These are phyloP conservation scores for Remersonia thermophila DNA, from an alignment of 2,329 filamentous ascomycete species.

Conservation along the genomic window DNA sequence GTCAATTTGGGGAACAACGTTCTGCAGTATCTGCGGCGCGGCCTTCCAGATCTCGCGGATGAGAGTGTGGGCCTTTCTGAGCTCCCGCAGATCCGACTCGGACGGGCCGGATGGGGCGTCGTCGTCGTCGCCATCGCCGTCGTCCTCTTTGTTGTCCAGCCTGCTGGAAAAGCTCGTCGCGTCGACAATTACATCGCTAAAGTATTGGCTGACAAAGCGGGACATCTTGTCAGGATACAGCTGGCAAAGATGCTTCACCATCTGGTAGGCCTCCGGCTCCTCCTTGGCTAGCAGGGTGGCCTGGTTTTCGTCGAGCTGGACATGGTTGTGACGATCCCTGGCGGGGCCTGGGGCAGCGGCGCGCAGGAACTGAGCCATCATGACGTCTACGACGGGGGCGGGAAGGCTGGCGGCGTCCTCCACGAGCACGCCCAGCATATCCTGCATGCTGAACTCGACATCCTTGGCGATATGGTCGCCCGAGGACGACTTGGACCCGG, in stretches of 20 bases:
- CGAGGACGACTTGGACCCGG: slow-evolving; percentile 59
- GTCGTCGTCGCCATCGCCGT: slow-evolving; percentile 53
- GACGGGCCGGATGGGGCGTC: slow-evolving; percentile 50
- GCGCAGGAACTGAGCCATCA: slow-evolving; percentile 89
- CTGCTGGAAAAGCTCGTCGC: slow-evolving; percentile 51
- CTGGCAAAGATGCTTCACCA: slow-evolving; percentile 91
- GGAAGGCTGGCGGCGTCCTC: slow-evolving; percentile 74
- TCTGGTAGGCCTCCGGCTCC: slow-evolving; percentile 84
- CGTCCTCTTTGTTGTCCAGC: slow-evolving; percentile 44
- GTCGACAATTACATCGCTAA: slow-evolving; percentile 91
- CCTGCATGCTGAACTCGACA: slow-evolving; percentile 84
- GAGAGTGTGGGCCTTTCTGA: slow-evolving; percentile 78
- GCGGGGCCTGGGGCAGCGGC: slow-evolving; percentile 59
- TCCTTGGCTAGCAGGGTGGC: slow-evolving; percentile 76
- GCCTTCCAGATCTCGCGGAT: slow-evolving; percentile 91
- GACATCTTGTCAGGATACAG: slow-evolving; percentile 87
- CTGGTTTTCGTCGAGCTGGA: slow-evolving; percentile 59
- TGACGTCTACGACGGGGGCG: slow-evolving; percentile 73
- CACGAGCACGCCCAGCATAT: slow-evolving; percentile 71
- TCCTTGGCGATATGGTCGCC: slow-evolving; percentile 84
- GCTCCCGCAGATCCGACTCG: slow-evolving; percentile 74
- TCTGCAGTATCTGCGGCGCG: slow-evolving; percentile 74
- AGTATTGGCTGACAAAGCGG: slow-evolving; percentile 87
- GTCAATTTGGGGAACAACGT: slow-evolving; percentile 88
- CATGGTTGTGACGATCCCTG: slow-evolving; percentile 43